A percentile compares a stretch with the other conserved stretches of the same genome.
These are phyloP conservation scores for Caloboletus firmus DNA, from an alignment of 1,284 basidiomycete genomes.

Conservation along the genomic window DNA sequence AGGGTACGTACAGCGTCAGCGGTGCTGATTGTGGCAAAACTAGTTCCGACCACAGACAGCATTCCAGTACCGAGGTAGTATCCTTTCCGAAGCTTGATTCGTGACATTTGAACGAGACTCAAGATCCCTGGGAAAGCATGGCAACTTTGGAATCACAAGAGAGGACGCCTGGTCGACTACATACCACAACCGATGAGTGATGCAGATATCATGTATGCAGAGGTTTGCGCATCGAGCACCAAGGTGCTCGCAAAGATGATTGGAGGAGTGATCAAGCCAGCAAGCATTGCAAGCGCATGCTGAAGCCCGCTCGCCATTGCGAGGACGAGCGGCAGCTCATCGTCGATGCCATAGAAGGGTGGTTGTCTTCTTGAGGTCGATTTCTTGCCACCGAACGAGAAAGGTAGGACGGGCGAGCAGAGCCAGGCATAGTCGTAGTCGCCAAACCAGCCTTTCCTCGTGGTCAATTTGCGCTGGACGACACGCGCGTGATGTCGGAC, in stretches of 20 bases:
- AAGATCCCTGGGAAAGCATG: constrained; percentile 53
- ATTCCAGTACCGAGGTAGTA: constrained; percentile 78
- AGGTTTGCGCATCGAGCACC: constrained; percentile 53
- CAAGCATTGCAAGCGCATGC: constrained; percentile 81
- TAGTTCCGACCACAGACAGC: constrained; percentile 83
- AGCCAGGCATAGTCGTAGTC: constrained; percentile 78
- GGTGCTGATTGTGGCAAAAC: constrained; percentile 78
- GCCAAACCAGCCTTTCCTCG: constrained; percentile 59
- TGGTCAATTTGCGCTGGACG: constrained; percentile 41
- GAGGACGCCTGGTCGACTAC: constrained; percentile 12
- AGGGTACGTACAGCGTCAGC: constrained; percentile 56
- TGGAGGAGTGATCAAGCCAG: constrained; percentile 73
- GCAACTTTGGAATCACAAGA: not conserved
- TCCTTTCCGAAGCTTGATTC: constrained; percentile 56
- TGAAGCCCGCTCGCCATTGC: constrained; percentile 72
- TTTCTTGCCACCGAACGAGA: constrained; percentile 31
- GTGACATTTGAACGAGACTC: constrained; percentile 75
- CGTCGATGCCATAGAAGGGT: constrained; percentile 67
- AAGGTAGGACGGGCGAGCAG: constrained; percentile 65
- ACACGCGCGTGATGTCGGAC: constrained; percentile 5
- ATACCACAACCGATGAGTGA: constrained; percentile 75
- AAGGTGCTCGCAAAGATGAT: constrained; percentile 76
- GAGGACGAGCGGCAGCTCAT: constrained; percentile 59
- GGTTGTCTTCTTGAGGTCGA: constrained; percentile 44
- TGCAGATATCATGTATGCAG: constrained; percentile 80